Base-by-base conservation (phyloP, 805 yeast species). In the Naumovozyma dairenensis region DNA sequence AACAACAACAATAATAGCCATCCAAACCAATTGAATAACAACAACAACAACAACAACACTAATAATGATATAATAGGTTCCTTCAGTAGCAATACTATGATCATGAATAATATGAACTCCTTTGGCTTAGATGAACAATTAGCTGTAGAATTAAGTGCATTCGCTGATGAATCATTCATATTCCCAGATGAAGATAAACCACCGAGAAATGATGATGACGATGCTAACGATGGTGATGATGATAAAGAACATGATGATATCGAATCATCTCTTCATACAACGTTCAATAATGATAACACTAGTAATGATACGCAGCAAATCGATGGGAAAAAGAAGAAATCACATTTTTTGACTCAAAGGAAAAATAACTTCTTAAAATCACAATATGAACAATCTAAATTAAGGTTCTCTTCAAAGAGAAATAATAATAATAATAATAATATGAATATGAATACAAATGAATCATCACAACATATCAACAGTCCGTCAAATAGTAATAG, bases 121-220 rank as follows among this genome's bases (percentile, higher is more conserved):
- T 42, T 36, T 15, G 39, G 38, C 2, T 60, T 71, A 18, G 77
- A 72, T 43, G 75, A 71, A 40, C 68, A 71, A 33, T 46, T 72
- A 17, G 69, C 74, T 5, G 73, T 72, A 13, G 92, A 81, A 49
- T 65, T 81, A 42, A 81, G 84, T 13, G 87, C 86, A 1, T 81
- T 81, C 66, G 89, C 87, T 0, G 87, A 80, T 46, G 87, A 80
- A 38, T 70, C 83, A 2, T 81, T 81, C 44, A 71, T 81, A 2
- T 81, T 81, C 51, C 85, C 89, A 1, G 92, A 81, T 50, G 92
- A 82, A 49, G 89, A 80, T 22, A 44, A 43, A 25, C 33, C 40
- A 16, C 33, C 40, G 13, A 38, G 39, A 13, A 41, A 46, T n/a
- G 35, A 37, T 21, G 39, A 40, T 6, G 38, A 37, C 14, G 38